phyloP scores from a whole-genome alignment of 306 rosid species.

The Spatholobus suberectus region DNA sequence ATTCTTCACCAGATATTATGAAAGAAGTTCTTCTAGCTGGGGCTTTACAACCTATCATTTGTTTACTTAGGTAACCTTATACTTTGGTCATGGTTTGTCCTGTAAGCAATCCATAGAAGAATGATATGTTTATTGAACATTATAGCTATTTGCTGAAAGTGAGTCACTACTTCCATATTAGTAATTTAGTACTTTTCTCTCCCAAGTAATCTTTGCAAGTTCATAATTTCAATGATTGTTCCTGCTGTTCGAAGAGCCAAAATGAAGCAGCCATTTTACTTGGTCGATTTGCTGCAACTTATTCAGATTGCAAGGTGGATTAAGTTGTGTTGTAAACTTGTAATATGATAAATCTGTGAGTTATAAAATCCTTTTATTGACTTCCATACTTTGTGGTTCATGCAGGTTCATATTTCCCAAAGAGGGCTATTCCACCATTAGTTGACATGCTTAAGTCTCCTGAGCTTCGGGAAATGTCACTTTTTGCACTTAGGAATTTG shows the following conservation, averaged over 20 bases:
- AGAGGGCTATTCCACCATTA: slow-evolving; percentile 89
- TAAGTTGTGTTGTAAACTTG: slow-evolving; percentile 12
- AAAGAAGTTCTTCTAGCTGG: slow-evolving; percentile 67
- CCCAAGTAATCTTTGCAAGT: neutral
- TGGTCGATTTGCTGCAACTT: slow-evolving; percentile 79
- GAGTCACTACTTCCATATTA: neutral
- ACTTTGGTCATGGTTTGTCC: neutral
- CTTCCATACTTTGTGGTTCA: slow-evolving; percentile 16
- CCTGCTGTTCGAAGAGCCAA: slow-evolving; percentile 62
- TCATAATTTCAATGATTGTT: slow-evolving; percentile 44
- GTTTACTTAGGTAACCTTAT: slow-evolving; percentile 56
- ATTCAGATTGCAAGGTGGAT: slow-evolving; percentile 74
- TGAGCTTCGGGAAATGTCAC: slow-evolving; percentile 85
- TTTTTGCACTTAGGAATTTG: slow-evolving; percentile 94
- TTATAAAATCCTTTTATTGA: neutral
- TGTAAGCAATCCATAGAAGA: neutral
- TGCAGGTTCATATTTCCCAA: slow-evolving; percentile 78
- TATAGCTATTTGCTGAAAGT: neutral
- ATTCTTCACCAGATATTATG: slow-evolving; percentile 74
- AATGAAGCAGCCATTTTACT: slow-evolving; percentile 75
- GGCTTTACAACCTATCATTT: slow-evolving; percentile 79
- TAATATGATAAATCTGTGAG: neutral
- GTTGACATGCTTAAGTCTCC: slow-evolving; percentile 89
- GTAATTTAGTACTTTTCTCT: neutral
- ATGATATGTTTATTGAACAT: neutral